Percentiles rank a stretch among this genome's conserved stretches.
These are phyloP conservation scores for Eryngium alpinum DNA, from an alignment of 140 eudicot genomes.

Conservation along the genomic window DNA sequence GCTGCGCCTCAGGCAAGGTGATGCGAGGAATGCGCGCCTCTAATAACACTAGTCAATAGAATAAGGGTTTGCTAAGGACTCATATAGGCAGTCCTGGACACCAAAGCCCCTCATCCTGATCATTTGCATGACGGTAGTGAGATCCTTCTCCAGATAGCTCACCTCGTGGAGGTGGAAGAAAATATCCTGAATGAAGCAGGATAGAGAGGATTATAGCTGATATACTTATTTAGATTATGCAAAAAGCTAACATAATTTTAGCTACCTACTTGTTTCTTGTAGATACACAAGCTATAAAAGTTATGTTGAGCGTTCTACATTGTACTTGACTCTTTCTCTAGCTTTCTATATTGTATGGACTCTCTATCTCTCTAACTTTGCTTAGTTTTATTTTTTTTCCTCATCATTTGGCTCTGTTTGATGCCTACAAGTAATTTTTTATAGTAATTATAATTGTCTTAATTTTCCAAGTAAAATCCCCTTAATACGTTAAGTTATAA, in stretches of 20 bases:
- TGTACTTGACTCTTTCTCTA: no score
- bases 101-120: conserved; percentile 42
- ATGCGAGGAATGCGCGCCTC: no score
- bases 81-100: conserved; percentile 29
- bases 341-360: no score
- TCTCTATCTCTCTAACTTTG: conserved; percentile 14
- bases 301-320: conserved; percentile 64
- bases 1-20: no score
- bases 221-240: neutral
- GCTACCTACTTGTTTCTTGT: conserved; percentile 15
- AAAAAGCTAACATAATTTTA: neutral
- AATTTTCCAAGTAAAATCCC: no score
- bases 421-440: no score
- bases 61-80: conserved; percentile 31
- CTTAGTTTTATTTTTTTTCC: no score
- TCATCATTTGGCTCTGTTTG: no score
- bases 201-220: conserved; percentile 38
- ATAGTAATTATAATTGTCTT: no score
- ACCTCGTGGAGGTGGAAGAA: conserved; percentile 59
- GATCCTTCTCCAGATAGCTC: conserved; percentile 79
- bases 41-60: conserved; percentile 8
- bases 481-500: no score
- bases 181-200: conserved; percentile 47
- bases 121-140: conserved; percentile 76
- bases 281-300: conserved; percentile 63